Base-by-base conservation (phyloP, 306 rosid genomes). In the Hippophae rhamnoides region DNA sequence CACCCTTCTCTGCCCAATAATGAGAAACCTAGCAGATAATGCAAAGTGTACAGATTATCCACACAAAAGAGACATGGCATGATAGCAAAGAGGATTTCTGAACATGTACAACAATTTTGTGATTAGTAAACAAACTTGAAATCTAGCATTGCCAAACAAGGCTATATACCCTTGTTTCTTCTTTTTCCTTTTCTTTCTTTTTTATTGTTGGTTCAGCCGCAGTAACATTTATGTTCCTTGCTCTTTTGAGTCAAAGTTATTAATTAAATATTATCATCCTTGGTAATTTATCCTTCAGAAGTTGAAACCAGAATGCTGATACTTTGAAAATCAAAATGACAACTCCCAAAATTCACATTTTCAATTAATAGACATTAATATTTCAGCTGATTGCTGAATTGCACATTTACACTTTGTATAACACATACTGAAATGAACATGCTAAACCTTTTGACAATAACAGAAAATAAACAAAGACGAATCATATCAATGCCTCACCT, bases 1-100 rank as follows among this genome's bases (percentile, higher is more conserved):
- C 67, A 58, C 79, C 79, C 53, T 68, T 74, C 59, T 63, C 79
- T 9, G 66, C 63, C 79, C 74, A 74, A 52, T 63, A 18, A 13
- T 69, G 9, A 49, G 25, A 43, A 41, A 74, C 71, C 79, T 74
- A 9, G 63, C 40, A 6, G 41, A 18, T 1, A 45, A 40, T 7
- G 11, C 58, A 47, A 13, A n/a, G 7, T 10, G 5, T 55, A 5
- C 6, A 0, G 45, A 23, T 67, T 4, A 46, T 11, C 50, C 40
- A 13, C 52, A 41, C 7, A 7, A 43, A 23, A 47, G 38, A 49
- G 13, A 8, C 54, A n/a, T 11, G 6, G 14, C 10, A 31, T 31
- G 38, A 2, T 31, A 31, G 38, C 38, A 31, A 31, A 27, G 38
- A 27, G 38, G 38, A 27, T 27, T 27, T 27, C 38, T 27, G 38